Conservation (phyloP, 306 rosid genomes). For the Trifolium fragiferum region DNA sequence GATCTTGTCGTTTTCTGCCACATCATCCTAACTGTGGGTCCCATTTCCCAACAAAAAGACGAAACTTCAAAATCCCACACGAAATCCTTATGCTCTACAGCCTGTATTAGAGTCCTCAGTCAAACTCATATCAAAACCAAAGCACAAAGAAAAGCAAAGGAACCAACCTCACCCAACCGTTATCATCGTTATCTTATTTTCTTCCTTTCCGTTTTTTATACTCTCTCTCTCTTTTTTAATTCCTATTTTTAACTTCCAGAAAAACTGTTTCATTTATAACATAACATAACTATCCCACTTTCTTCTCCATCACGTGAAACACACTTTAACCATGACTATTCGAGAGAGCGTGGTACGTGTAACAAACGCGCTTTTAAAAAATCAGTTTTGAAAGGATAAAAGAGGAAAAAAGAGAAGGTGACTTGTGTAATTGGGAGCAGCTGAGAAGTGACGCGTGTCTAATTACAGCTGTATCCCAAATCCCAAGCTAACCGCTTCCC, state of each 20-base stretch:
- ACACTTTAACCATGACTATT: not conserved
- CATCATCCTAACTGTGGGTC: conserved; percentile 49
- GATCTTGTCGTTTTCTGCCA: conserved; percentile 75
- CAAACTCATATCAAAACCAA: conserved; percentile 58
- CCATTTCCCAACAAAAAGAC: conserved; percentile 41
- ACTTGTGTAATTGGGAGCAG: conserved; percentile 51
- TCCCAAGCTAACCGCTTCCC: conserved; percentile 66
- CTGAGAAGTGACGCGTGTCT: conserved; percentile 80
- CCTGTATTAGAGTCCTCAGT: conserved; percentile 77
- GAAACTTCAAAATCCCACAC: conserved; percentile 57
- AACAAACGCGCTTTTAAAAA: conserved; percentile 43
- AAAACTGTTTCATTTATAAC: conserved; percentile 40
- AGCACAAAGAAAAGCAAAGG: conserved; percentile 12
- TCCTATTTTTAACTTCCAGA: conserved; percentile 48
- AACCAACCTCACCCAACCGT: conserved; percentile 59
- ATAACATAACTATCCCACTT: conserved; percentile 22
- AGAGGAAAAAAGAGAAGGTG: conserved; percentile 23
- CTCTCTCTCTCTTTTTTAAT: not conserved
- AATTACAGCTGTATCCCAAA: conserved; percentile 91
- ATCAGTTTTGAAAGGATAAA: conserved; percentile 14
- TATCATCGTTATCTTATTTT: conserved; percentile 69
- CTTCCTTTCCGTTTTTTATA: conserved; percentile 18
- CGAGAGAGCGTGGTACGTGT: conserved; percentile 37
- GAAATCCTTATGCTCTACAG: conserved; percentile 74
- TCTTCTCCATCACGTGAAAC: not conserved